Base-by-base conservation (phyloP, 176 grass and related monocot genomes). In the Aegilops sharonensis region DNA sequence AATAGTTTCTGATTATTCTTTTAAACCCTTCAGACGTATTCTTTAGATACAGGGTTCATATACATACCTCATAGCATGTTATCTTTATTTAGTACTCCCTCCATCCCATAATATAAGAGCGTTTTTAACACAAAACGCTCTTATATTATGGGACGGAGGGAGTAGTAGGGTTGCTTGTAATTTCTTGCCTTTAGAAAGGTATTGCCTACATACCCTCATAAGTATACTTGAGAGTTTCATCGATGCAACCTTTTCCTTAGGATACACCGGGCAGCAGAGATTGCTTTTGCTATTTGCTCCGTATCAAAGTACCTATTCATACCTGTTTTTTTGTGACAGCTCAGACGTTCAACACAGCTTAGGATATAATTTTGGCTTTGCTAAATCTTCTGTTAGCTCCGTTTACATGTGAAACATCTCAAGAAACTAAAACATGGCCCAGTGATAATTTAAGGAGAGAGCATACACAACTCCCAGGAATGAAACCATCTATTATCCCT, bases 341-440 rank as follows among this genome's bases (percentile, higher is more conserved):
- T 96, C 94, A 99, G 97, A 96, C 54, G 94, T 99, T 91, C 45
- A 48, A 23, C 14, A 76, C 14, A 4, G 42, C 72, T 27, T 75
- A 8, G 72, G 14, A 75, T 75, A 75, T 75, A 75, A 45, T 30
- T 75, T 50, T 75, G 13, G 25, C 14, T 76, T 76, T 76, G 25
- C 24, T 52, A 52, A 76, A 76, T 76, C 45, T 52, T 75, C 42
- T 30, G 13, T 75, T 13, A 68, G 30, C 42, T 29, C 72, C 8
- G 0, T 75, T 75, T 48, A 75, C 43, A 47, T 27, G 72, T 75
- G 43, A 48, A 75, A 75, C 23, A 50, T 30, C 30, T 29, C 25
- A 30, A 75, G 72, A 75, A 50, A 75, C 72, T 75, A 75, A 30
- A 48, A 75, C 13, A 75, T 9, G 11, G 27, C 13, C 47, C 24